Base-by-base conservation (phyloP, 345 rosid genomes). In the Eucalyptus rudis region DNA sequence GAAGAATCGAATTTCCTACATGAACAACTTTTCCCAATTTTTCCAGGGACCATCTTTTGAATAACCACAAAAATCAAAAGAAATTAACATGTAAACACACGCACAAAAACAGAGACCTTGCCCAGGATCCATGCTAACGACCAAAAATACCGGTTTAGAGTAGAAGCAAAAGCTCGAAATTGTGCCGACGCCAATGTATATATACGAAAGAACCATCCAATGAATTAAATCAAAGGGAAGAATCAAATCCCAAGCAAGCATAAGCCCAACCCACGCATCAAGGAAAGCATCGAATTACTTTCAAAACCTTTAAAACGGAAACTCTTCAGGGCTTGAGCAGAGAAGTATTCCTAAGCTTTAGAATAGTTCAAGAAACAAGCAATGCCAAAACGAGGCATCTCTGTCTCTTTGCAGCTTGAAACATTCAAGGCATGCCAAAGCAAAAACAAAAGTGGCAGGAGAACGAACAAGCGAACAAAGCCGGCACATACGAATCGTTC, bases 401-500 rank as follows among this genome's bases (percentile, higher is more conserved):
- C 44, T n/a, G 45, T 19, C 71, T n/a, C 45, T 71, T 5, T 36
- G 45, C 83, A 71, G 83, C 83, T 71, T 36, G 5, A 76, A 36
- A 36, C 83, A 76, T 20, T 76, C 83, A 10, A 36, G 12, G 83
- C 83, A 10, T 6, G 47, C 83, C 47, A 2, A 76, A 76, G 11
- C 47, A 40, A 36, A 36, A 76, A 76, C 45, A 20, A 10, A 76
- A 76, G 2, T 5, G 45, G 83, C 83, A 76, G 47, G 47, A 76
- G 83, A 71, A 71, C 40, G 81, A 36, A 71, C 45, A 3, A 8
- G 24, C 58, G 81, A 33, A 36, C 83, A 76, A 76, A 36, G 43
- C 47, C 24, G 5, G 87, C 76, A 91, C 90, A 86, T 92, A 88
- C 94, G 56, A 89, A 92, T 88, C 54, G 47, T 54, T 89, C 59